Evolutionary conservation across 2,329 filamentous ascomycete species (phyloP).

Genomic region (Hypoxylon sp.): DNA sequence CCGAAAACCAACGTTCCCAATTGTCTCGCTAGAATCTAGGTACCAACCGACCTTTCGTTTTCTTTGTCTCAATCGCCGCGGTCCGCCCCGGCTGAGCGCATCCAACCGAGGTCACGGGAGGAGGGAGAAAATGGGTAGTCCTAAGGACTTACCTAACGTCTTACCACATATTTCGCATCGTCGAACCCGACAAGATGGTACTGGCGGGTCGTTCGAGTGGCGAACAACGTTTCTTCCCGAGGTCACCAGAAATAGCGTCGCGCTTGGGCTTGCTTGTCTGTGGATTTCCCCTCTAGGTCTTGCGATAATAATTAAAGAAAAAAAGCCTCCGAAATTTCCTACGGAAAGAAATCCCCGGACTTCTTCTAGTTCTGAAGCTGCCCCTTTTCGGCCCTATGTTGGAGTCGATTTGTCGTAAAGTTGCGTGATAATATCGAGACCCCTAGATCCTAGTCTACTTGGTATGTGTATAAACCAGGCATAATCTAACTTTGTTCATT

Average conservation of each 20-base stretch:
- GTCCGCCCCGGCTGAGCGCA: constrained; percentile 14
- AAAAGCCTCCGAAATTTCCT: constrained; percentile 8
- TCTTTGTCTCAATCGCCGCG: constrained; percentile 12
- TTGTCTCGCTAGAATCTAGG: constrained; percentile 5
- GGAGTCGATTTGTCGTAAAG: constrained; percentile 3
- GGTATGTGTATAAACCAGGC: constrained; percentile 10
- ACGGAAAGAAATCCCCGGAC: constrained; percentile 7
- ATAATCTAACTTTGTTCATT: constrained; percentile 7
- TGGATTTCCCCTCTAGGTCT: too few species aligned
- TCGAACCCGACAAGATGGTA: constrained; percentile 17
- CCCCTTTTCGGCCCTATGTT: constrained; percentile 28
- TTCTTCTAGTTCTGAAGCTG: neutral
- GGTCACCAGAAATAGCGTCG: too few species aligned
- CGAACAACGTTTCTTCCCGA: too few species aligned
- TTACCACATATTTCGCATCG: too few species aligned
- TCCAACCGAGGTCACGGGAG: neutral
- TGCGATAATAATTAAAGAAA: too few species aligned
- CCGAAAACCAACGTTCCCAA: constrained; percentile 10
- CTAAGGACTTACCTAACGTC: too few species aligned
- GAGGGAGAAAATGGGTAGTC: too few species aligned
- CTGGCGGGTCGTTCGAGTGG: constrained; percentile 18
- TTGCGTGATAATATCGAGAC: constrained; percentile 10
- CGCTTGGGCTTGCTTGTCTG: too few species aligned
- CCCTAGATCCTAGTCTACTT: constrained; percentile 10
- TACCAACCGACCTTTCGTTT: too few species aligned